phyloP scores from a whole-genome alignment of 2,329 filamentous ascomycete species.

The Thelonectria discophora region DNA sequence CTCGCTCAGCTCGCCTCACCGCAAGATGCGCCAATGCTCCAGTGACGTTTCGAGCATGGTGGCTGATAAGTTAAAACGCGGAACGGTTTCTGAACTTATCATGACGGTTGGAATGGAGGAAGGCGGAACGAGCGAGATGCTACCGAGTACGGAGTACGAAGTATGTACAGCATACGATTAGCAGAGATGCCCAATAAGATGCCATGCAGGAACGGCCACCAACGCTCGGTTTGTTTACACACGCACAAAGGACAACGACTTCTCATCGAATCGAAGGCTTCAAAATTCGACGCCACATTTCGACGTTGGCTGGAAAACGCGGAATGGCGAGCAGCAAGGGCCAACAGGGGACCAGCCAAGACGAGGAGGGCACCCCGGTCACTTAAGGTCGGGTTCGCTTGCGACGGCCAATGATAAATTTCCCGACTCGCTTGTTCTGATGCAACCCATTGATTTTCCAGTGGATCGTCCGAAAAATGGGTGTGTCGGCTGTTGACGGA shows the following conservation, averaged over 20 bases:
- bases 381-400: constrained; percentile 41
- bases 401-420: constrained; percentile 42
- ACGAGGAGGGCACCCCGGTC: constrained; percentile 2
- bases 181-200: too few species aligned
- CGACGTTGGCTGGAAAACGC: not conserved
- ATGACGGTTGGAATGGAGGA: too few species aligned
- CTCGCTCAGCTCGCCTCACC: not conserved
- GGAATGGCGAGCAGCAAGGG: not conserved
- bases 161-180: too few species aligned
- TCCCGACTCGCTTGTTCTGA: constrained; percentile 43
- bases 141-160: too few species aligned
- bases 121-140: too few species aligned
- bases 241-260: too few species aligned
- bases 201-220: too few species aligned
- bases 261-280: not conserved
- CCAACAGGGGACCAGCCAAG: not conserved
- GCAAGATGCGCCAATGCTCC: not conserved
- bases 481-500: constrained; percentile 1
- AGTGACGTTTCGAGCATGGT: not conserved
- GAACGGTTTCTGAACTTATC: too few species aligned
- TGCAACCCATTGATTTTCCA: constrained; percentile 32
- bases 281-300: not conserved
- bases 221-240: too few species aligned
- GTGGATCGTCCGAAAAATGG: constrained; percentile 10
- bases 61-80: not conserved